These are phyloP conservation scores for Porcisia hertigi DNA, from an alignment of 208 protist species.

Conservation along the genomic window DNA sequence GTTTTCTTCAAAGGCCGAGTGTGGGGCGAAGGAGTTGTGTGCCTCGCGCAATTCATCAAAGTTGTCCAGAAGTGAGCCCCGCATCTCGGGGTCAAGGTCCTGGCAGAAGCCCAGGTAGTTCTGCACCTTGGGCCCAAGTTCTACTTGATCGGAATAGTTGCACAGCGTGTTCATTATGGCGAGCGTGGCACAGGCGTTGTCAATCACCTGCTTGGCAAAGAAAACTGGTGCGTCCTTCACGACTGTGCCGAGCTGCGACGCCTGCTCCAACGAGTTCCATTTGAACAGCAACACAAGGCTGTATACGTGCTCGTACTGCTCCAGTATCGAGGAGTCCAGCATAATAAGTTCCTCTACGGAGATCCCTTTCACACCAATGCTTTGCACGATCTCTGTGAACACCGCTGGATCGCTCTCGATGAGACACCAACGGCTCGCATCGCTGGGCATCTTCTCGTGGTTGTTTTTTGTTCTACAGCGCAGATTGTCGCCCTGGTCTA, in stretches of 20 bases:
- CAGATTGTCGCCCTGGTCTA: too few species aligned
- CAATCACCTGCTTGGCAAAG: constrained; percentile 96
- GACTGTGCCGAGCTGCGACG: constrained; percentile 32
- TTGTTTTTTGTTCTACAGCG: too few species aligned
- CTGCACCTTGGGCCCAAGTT: constrained; percentile 90
- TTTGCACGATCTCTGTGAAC: constrained; percentile 96
- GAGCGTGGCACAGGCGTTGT: constrained; percentile 98
- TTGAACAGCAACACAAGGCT: constrained; percentile 98
- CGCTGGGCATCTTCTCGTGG: constrained; percentile 11
- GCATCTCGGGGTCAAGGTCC: constrained; percentile 64
- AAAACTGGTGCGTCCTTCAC: constrained; percentile 79
- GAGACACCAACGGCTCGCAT: constrained; percentile 89
- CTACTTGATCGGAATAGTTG: constrained; percentile 86
- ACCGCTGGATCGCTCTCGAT: constrained; percentile 97
- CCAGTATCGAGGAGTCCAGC: constrained; percentile 81
- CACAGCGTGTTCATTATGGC: constrained; percentile 97
- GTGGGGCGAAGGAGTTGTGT: constrained; percentile 96
- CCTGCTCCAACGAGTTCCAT: constrained; percentile 59
- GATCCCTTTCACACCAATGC: constrained; percentile 94
- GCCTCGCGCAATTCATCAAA: constrained; percentile 89
- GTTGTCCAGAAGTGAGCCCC: constrained; percentile 73
- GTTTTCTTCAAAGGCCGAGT: constrained; percentile 54
- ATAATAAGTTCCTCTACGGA: constrained; percentile 96
- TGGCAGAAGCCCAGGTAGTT: constrained; percentile 81
- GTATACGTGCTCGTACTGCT: constrained; percentile 76